phyloP scores from a whole-genome alignment of 1,284 basidiomycete genomes.

The Kwoniella shivajii region DNA sequence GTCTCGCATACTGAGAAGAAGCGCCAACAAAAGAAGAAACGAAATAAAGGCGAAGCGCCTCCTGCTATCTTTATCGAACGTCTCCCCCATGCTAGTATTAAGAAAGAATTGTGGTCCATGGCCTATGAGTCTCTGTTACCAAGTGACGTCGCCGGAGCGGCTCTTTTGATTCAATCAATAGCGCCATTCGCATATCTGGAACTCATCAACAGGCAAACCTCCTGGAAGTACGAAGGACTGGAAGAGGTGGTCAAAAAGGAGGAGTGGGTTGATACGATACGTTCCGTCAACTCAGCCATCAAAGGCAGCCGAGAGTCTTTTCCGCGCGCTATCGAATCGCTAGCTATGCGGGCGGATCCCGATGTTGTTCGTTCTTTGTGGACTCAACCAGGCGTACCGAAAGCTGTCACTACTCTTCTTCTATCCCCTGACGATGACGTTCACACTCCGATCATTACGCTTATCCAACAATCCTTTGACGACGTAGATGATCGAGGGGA shows the following conservation, averaged over 20 bases:
- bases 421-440: constrained; percentile 76
- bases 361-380: constrained; percentile 63
- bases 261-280: constrained; percentile 45
- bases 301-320: constrained; percentile 64
- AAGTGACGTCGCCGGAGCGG: constrained; percentile 63
- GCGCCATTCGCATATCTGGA: constrained; percentile 69
- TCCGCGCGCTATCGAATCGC: constrained; percentile 63
- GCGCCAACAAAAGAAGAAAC: constrained; percentile 21
- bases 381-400: constrained; percentile 56
- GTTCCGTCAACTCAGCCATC: constrained; percentile 64
- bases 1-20: constrained; percentile 34
- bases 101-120: constrained; percentile 68
- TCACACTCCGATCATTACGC: constrained; percentile 69
- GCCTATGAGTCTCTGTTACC: constrained; percentile 65
- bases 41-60: constrained; percentile 15
- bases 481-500: constrained; percentile 83
- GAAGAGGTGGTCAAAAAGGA: constrained; percentile 41
- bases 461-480: constrained; percentile 79
- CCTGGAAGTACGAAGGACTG: constrained; percentile 47
- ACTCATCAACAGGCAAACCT: constrained; percentile 54
- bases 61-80: constrained; percentile 24
- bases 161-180: constrained; percentile 62
- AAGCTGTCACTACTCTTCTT: constrained; percentile 67
- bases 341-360: constrained; percentile 59
- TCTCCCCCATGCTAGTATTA: constrained; percentile 49